Evolutionary conservation across 1,284 basidiomycete species (phyloP), one percentile per base, ranked within the genome.

Genomic region (Omphalotus olearius): DNA sequence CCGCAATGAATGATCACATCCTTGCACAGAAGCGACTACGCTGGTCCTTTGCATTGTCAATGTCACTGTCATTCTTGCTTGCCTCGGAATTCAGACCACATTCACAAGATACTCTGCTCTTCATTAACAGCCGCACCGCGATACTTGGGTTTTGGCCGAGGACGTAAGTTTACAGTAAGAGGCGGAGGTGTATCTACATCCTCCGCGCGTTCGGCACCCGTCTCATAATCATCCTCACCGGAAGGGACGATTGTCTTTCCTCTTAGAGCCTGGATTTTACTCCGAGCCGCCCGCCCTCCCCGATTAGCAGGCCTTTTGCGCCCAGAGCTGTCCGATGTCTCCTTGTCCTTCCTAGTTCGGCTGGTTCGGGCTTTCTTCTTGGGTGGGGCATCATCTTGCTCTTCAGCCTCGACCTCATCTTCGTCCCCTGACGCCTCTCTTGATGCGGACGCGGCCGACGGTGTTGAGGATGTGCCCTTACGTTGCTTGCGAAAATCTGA

Each of bases 401-500:
- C 38, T 51, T 30, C 13, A 39, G 30, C 16, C 36, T 52, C 39
- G 13, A 7, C 52, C 51, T 56, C 23, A 23, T 23, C 52, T 62
- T 66, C 52, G 35, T 47, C 51, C n/a, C 56, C 54, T 33, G 50
- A 56, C 6, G 53, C 56, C 6, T 45, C 51, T 20, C 53, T 48
- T 16, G 54, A 52, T 36, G 50, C 45, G 60, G 64, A 41, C 30
- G 53, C 45, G 10, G 23, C 42, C 4, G 45, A 41, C 7, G 11
- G 45, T 33, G 51, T 40, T 11, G 25, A 49, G 11, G 30, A 47
- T 4, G 11, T 47, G 47, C 36, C 25, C 25, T 56, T 56, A 28
- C 54, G 60, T 58, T 64, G 69, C 57, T 67, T 74, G 53, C 91
- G 76, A 66, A 91, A 95, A 53, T 88, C 86, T 45, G 87, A 81